Base-by-base conservation (phyloP, 192 early-diverging fungal species). In the Coemansia asiatica region DNA sequence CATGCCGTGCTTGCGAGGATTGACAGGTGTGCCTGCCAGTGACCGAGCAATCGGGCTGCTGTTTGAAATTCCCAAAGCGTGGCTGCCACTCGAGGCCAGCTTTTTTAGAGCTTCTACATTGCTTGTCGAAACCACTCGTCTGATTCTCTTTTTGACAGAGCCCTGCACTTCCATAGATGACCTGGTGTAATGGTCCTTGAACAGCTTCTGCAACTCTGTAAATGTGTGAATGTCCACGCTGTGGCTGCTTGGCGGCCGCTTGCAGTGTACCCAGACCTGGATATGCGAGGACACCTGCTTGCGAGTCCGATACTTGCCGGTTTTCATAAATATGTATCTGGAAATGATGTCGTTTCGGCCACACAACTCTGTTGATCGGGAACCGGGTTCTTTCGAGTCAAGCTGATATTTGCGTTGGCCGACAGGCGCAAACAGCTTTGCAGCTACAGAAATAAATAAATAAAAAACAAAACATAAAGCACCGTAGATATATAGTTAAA, bases 231-330 rank as follows among this genome's bases (percentile, higher is more conserved):
- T 63, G 40, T 54, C n/a, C 64, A 82, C 73, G 53, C 60, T 61
- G 44, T 69, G 66, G 66, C 67, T 71, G 74, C 81, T 71, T 35
- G 80, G 74, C 19, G 76, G 71, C 67, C 87, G 87, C 59, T 87
- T 86, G 48, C 89, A 89, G 63, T 92, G 88, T 56, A 86, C 88
- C 71, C 89, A 81, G 8, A 92, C 90, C 66, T 92, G 90, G 29
- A 92, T 89, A 63, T 92, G 90, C 19, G 88, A 90, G 1, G 89
- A 90, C 6, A 92, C 89, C 62, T 92, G 90, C 69, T 92, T 92
- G 56, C 89, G 81, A n/a, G 89, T 83, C 10, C 90, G 82, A 27
- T 82, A 84, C 35, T 86, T 88, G 53, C 71, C 47, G 1, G 89
- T 92, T 46, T 87, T 84, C 67, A 84, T 85, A 40, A 83, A 89